phyloP scores from a whole-genome alignment of 2,329 filamentous ascomycete species.

The Alternaria infectoria region DNA sequence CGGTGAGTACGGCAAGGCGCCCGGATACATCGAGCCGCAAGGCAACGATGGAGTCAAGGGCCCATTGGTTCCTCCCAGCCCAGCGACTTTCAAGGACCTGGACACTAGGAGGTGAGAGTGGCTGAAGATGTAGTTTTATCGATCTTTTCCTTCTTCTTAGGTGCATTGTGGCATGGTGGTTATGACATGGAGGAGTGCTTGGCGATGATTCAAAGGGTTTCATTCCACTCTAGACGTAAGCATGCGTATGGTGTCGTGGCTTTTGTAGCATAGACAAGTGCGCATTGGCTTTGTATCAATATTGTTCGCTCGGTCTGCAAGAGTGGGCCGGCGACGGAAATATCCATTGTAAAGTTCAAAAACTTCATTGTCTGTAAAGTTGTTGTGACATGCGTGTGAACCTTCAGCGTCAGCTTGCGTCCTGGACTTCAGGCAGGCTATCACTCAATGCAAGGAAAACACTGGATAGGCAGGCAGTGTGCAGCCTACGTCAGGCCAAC shows the following conservation, averaged over 20 bases:
- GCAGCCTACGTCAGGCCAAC: not conserved
- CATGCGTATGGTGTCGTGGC: conserved; percentile 1
- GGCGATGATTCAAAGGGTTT: conserved; percentile 1
- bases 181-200: not conserved
- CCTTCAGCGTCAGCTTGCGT: not conserved
- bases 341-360: not conserved
- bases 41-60: conserved; percentile 44
- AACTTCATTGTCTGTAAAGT: accelerated
- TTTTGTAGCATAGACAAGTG: not conserved
- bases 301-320: not conserved
- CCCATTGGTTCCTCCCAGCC: conserved; percentile 41
- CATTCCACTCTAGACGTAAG: conserved; percentile 11
- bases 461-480: not conserved
- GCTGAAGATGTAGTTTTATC: not conserved
- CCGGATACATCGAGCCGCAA: conserved; percentile 41
- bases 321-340: not conserved
- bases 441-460: not conserved
- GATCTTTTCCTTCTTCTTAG: not conserved
- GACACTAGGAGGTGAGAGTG: conserved; percentile 6
- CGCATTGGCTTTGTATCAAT: not conserved
- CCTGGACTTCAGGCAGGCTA: not conserved
- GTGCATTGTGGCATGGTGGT: not conserved
- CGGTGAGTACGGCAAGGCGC: conserved; percentile 45
- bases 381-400: accelerated
- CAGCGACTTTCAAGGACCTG: conserved; percentile 29